phyloP scores from a whole-genome alignment of 805 yeast species.

The Ogataea kodamae region DNA sequence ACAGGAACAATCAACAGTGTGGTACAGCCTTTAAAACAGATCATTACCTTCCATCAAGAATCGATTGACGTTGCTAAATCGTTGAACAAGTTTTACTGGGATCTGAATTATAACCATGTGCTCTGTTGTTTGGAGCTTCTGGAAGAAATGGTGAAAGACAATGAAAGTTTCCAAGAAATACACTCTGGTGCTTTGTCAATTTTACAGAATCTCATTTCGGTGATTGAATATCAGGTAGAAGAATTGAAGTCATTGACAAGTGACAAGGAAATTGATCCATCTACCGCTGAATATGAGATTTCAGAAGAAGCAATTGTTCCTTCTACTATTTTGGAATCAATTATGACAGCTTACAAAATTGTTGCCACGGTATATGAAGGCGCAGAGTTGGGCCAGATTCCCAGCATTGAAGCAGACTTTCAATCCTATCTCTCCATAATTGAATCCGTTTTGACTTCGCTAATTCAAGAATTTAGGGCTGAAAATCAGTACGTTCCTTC shows the following conservation, averaged over 20 bases:
- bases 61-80: conserved; percentile 30
- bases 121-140: conserved; percentile 46
- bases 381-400: conserved; percentile 7
- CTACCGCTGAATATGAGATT: conserved; percentile 1
- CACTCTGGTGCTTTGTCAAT: conserved; percentile 21
- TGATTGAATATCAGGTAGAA: conserved; percentile 26
- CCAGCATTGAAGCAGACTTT: conserved; percentile 1
- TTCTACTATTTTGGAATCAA: conserved; percentile 26
- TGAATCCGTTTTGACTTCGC: conserved; percentile 14
- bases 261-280: conserved; percentile 1
- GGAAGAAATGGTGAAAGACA: conserved; percentile 34
- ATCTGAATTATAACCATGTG: conserved; percentile 45
- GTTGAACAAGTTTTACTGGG: conserved; percentile 31
- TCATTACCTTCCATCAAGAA: conserved; percentile 39
- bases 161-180: conserved; percentile 15
- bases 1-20: conserved; percentile 33
- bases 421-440: conserved; percentile 13
- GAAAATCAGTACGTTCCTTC: conserved; percentile 27
- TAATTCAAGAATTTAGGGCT: conserved; percentile 19
- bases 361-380: conserved; percentile 28
- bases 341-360: conserved; percentile 27
- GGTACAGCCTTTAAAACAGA: conserved; percentile 35
- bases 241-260: conserved; percentile 28
- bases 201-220: conserved; percentile 24
- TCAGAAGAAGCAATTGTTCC: conserved; percentile 28